phyloP scores from a whole-genome alignment of 345 rosid species.

The Leavenworthia alabamica region DNA sequence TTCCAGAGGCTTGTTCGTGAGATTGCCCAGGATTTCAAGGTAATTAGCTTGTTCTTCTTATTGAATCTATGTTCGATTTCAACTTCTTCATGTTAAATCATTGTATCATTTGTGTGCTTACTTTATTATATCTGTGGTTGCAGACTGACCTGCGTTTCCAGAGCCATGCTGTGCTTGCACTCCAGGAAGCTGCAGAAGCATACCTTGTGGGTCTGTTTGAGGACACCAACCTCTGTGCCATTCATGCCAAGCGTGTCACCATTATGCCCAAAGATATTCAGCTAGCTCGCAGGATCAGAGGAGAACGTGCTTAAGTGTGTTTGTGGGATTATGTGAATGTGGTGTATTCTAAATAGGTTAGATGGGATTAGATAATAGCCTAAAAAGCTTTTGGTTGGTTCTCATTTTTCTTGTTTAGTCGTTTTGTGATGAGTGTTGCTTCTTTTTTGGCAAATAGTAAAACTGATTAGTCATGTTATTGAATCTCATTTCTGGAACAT shows the following conservation, averaged over 20 bases:
- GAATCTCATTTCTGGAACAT: neutral
- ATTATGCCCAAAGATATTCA: slow-evolving; percentile 94
- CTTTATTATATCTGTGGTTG: neutral
- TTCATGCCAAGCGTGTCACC: slow-evolving; percentile 86
- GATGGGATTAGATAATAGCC: slow-evolving; percentile 13
- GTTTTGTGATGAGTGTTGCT: slow-evolving; percentile 11
- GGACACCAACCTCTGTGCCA: slow-evolving; percentile 86
- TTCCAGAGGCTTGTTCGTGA: slow-evolving; percentile 94
- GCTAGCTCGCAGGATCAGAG: slow-evolving; percentile 78
- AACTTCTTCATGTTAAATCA: too few species aligned
- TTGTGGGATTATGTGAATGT: slow-evolving; percentile 23
- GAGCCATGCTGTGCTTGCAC: slow-evolving; percentile 83
- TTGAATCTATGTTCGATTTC: too few species aligned
- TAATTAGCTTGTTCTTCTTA: too few species aligned
- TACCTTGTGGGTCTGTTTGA: slow-evolving; percentile 84
- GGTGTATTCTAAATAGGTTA: slow-evolving; percentile 6
- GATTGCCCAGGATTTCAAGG: slow-evolving; percentile 85
- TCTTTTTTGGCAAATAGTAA: slow-evolving; percentile 8
- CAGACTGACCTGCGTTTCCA: slow-evolving; percentile 89
- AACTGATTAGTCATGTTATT: too few species aligned
- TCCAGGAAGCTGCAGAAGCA: slow-evolving; percentile 92
- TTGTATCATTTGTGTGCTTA: too few species aligned
- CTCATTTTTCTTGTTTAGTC: neutral
- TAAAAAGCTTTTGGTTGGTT: neutral
- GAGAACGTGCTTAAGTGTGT: slow-evolving; percentile 66